Base-by-base conservation (phyloP, 1,284 basidiomycete species). In the Rhodotorula sp. region DNA sequence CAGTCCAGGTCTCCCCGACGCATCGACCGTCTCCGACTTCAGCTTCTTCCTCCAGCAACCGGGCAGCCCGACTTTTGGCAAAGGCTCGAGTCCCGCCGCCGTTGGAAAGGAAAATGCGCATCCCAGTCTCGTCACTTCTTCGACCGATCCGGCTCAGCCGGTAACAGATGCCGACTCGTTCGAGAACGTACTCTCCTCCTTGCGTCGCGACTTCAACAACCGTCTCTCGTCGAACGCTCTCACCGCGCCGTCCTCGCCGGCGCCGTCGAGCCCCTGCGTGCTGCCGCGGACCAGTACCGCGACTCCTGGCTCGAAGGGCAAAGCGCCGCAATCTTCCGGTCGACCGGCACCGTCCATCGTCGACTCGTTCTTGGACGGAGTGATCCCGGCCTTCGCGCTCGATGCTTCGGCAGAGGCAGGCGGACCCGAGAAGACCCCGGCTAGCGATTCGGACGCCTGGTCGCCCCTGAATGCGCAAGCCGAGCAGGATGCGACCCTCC, bases 151-250 rank as follows among this genome's bases (percentile, higher is more conserved):
- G 18, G 54, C 26, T 18, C 54, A 56, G 26, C 66, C 73, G 29
- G 57, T 34, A 3, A 68, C 70, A 43, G 73, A 72, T 23, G 21
- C 58, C 52, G 70, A 68, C 47, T 59, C 72, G 26, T 74, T 69
- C 72, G 72, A 76, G 6, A 65, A 64, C 26, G 63, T 74, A 26
- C 60, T 76, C 18, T 75, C 73, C 3, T 72, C 70, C 5, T 69
- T 76, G 4, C 70, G 75, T 3, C 67, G 73, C 43, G 69, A 74
- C 58, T 75, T 76, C 39, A 57, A 63, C 64, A 65, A 61, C 20
- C 70, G 69, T 21, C 66, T 76, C n/a, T 75, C 73, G 7, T 76
- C 75, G 14, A 76, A 72, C 62, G 68, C 70, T n/a, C 65, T 76
- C 43, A 76, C 75, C n/a, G 75, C 75, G 0, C 75, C 73, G 16